phyloP scores from a whole-genome alignment of 129 eudicot species.

The Flaveria robusta region DNA sequence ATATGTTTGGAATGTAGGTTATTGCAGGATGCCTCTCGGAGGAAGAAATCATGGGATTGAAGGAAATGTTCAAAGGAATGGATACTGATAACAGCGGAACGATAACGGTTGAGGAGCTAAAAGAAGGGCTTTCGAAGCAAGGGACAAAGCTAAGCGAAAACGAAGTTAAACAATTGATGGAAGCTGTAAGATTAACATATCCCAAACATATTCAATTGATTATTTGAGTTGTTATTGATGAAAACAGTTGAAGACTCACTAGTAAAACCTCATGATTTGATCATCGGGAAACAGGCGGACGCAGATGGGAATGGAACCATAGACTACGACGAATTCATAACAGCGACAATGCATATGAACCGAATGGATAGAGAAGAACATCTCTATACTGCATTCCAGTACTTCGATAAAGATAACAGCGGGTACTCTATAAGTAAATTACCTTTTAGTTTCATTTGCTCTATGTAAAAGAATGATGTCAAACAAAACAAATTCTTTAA shows the following conservation, averaged over 20 bases:
- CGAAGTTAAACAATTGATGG: slow-evolving; percentile 81
- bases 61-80: slow-evolving; percentile 84
- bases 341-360: slow-evolving; percentile 92
- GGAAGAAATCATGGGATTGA: slow-evolving; percentile 89
- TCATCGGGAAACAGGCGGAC: slow-evolving; percentile 55
- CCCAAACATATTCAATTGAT: slow-evolving; percentile 3
- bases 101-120: slow-evolving; percentile 80
- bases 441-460: not conserved
- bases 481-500: not conserved
- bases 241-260: not conserved
- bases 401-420: slow-evolving; percentile 80
- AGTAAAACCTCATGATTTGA: not conserved
- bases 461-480: not conserved
- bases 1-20: slow-evolving; percentile 42
- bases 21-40: slow-evolving; percentile 89
- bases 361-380: slow-evolving; percentile 91
- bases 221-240: not conserved
- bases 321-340: slow-evolving; percentile 85
- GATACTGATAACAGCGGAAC: slow-evolving; percentile 80
- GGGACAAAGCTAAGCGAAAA: slow-evolving; percentile 69
- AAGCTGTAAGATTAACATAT: slow-evolving; percentile 59
- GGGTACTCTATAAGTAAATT: slow-evolving; percentile 43
- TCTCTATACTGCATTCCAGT: slow-evolving; percentile 86
- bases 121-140: slow-evolving; percentile 68
- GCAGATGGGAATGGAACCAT: slow-evolving; percentile 93